Evolutionary conservation across 202 grass and related monocot species (phyloP).

Genomic region (Elaeis oleifera): DNA sequence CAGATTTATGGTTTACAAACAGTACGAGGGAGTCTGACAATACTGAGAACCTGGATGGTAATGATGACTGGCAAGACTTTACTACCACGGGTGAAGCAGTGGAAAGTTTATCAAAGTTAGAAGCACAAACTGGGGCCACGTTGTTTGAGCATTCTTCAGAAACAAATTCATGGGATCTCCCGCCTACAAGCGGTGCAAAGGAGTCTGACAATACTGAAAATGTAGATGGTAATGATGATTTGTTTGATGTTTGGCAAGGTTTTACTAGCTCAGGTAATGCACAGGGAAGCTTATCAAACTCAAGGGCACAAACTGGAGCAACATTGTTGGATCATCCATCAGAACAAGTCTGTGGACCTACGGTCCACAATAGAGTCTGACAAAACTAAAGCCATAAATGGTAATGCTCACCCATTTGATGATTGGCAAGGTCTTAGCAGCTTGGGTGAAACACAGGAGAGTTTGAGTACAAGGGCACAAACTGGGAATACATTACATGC

Average conservation of each 20-base stretch:
- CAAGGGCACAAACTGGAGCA: slow-evolving; percentile 8
- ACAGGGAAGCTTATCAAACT: slow-evolving; percentile 28
- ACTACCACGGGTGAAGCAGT: slow-evolving; percentile 40
- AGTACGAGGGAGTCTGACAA: slow-evolving; percentile 25
- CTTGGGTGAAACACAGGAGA: slow-evolving; percentile 25
- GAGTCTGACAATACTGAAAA: slow-evolving; percentile 29
- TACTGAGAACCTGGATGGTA: slow-evolving; percentile 3
- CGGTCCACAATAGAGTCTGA: slow-evolving; percentile 27
- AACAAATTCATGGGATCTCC: slow-evolving; percentile 28
- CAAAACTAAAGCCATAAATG: slow-evolving; percentile 23
- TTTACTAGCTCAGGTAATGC: slow-evolving; percentile 25
- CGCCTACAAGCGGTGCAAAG: slow-evolving; percentile 24
- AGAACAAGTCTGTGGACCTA: slow-evolving; percentile 12
- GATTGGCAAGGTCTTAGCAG: slow-evolving; percentile 57
- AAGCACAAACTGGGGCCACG: slow-evolving; percentile 10
- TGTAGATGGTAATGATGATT: slow-evolving; percentile 35
- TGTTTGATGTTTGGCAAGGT: slow-evolving; percentile 59
- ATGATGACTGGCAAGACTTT: slow-evolving; percentile 53
- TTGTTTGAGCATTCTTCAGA: slow-evolving; percentile 32
- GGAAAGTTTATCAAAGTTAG: slow-evolving; percentile 28
- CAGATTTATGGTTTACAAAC: slow-evolving; percentile 34
- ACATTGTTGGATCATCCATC: slow-evolving; percentile 26
- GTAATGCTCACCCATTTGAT: slow-evolving; percentile 35
- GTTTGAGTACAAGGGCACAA: slow-evolving; percentile 23
- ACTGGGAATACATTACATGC: neutral